Conservation (phyloP, 768 basidiomycete genomes). For the Tricholoma saponaceum region DNA sequence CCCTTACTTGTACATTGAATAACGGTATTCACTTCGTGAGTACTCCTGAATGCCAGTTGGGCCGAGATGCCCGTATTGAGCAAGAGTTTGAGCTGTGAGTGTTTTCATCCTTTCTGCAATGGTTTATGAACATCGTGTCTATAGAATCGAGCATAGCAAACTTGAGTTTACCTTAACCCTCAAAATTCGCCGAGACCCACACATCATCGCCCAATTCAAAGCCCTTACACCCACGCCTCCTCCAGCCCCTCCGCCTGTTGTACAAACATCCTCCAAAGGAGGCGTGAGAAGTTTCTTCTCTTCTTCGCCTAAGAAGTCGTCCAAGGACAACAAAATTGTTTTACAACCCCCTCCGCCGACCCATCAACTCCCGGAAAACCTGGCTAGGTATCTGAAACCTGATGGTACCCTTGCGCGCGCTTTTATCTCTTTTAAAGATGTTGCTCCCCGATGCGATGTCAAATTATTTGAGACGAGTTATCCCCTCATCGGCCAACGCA, state of each 20-base stretch:
- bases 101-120: neutral
- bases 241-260: constrained; percentile 30
- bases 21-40: constrained; percentile 97
- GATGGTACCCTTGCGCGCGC: constrained; percentile 88
- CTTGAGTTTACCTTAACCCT: constrained; percentile 91
- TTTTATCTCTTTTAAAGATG: constrained; percentile 85
- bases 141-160: constrained; percentile 84
- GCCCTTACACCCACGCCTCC: constrained; percentile 43
- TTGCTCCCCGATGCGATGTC: constrained; percentile 79
- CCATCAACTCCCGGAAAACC: constrained; percentile 63
- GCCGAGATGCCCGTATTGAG: constrained; percentile 59
- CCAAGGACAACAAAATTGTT: constrained; percentile 46
- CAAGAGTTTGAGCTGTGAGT: constrained; percentile 91
- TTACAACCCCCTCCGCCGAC: constrained; percentile 32
- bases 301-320: constrained; percentile 65
- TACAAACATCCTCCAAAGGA: constrained; percentile 52
- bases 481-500: constrained; percentile 74
- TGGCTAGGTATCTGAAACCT: constrained; percentile 77
- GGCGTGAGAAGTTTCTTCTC: constrained; percentile 77
- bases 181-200: constrained; percentile 82
- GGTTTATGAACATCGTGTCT: neutral
- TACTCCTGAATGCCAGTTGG: constrained; percentile 72
- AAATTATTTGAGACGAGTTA: constrained; percentile 79
- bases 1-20: constrained; percentile 83
- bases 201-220: constrained; percentile 77